A percentile compares a stretch with the other conserved stretches of the same genome.
These are phyloP conservation scores for Houttuynia cordata DNA, from an alignment of 164 flowering plant genomes.

Conservation along the genomic window DNA sequence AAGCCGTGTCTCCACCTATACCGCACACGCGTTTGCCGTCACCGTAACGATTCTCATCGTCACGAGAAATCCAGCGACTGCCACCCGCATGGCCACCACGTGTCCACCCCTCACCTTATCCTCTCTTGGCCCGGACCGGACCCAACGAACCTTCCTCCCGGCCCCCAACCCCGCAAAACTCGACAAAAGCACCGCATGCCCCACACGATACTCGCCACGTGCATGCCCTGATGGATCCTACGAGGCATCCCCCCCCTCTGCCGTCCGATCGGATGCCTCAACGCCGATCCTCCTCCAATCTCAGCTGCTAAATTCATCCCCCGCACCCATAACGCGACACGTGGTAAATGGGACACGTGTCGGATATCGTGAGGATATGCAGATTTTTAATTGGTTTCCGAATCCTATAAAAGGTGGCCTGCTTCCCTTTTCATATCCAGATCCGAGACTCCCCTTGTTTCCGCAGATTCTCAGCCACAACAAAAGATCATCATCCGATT, in stretches of 20 bases:
- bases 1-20: no score
- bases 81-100: not conserved
- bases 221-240: not conserved
- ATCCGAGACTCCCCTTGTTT: no score
- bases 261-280: no score
- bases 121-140: not conserved
- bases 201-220: not conserved
- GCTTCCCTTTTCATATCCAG: not conserved
- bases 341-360: not conserved
- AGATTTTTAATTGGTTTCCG: not conserved
- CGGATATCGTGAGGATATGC: not conserved
- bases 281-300: not conserved
- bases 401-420: not conserved
- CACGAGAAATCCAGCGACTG: not conserved
- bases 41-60: not conserved
- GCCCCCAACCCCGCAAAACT: not conserved
- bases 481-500: no score
- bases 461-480: no score
- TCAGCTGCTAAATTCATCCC: not conserved
- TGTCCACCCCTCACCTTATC: not conserved
- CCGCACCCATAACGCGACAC: not conserved
- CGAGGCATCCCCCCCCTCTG: no score
- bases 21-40: no score
- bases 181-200: not conserved
- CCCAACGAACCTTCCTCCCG: not conserved